Evolutionary conservation across 306 rosid species (phyloP), one percentile per base, ranked within the genome.

Genomic region (Canavalia gladiata): DNA sequence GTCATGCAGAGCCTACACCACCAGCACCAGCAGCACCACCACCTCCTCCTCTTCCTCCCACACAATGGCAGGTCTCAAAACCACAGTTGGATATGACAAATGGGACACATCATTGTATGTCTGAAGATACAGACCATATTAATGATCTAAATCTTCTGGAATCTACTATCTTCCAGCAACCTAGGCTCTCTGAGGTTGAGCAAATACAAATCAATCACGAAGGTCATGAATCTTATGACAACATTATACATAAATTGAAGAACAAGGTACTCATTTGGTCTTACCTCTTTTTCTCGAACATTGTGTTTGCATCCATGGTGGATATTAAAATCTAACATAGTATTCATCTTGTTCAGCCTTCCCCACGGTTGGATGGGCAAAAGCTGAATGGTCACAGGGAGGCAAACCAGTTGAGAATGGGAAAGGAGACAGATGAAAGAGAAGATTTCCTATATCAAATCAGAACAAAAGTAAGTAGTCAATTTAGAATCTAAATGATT

Each of bases 401-500:
- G 78, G 74, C 83, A 67, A 84, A 88, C 81, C 88, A 82, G 46
- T 79, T 80, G 76, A 69, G 70, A 78, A 84, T 82, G 79, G 86
- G 81, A 55, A 77, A 79, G 66, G 92, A 77, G 54, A 68, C 75
- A 43, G 92, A 90, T 47, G 96, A 92, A 60, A 88, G 87, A 64
- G 97, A 89, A 67, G 97, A 93, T 84, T 95, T 95, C 79, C 87
- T 95, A 47, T 89, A 89, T 46, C 98, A 93, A 84, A 93, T 95
- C 88, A 88, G 94, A 88, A 55, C 87, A 58, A 91, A 90, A 88
- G 98, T 91, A 73, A 79, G 94, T 76, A 30, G 2, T 66, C 68
- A 28, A 58, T 73, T 29, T 47, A 62, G 54, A 4, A 68, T 77
- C 59, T 33, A 63, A 34, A 10, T 3, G 34, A 29, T 49, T 58